Evolutionary conservation across 306 rosid genomes (phyloP).

Genomic region (Fragaria vesca): DNA sequence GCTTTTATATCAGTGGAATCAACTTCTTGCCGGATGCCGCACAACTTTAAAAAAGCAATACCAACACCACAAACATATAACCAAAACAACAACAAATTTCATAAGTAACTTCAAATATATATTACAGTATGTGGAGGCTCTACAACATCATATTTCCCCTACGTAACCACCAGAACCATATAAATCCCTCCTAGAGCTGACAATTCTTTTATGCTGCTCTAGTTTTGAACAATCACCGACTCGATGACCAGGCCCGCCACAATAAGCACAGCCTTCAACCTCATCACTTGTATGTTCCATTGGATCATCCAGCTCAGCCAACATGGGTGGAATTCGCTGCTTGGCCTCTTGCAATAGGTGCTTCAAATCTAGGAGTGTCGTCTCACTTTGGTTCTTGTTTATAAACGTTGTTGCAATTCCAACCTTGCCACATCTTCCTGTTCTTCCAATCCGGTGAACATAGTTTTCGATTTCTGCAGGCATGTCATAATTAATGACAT

Average conservation of each 20-base stretch:
- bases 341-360: slow-evolving; percentile 96
- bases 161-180: slow-evolving; percentile 92
- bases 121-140: too few species aligned
- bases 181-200: slow-evolving; percentile 75
- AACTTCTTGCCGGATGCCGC: too few species aligned
- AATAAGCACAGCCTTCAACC: slow-evolving; percentile 84
- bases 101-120: too few species aligned
- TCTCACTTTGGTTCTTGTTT: slow-evolving; percentile 90
- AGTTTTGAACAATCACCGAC: slow-evolving; percentile 76
- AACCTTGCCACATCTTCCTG: slow-evolving; percentile 89
- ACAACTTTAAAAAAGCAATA: too few species aligned
- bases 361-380: slow-evolving; percentile 89
- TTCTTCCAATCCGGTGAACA: slow-evolving; percentile 93
- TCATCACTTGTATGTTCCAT: slow-evolving; percentile 76
- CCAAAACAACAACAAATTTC: too few species aligned
- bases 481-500: slow-evolving; percentile 91
- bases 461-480: slow-evolving; percentile 94
- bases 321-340: slow-evolving; percentile 90
- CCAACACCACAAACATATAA: too few species aligned
- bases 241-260: slow-evolving; percentile 97
- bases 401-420: slow-evolving; percentile 92
- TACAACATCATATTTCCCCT: slow-evolving; percentile 62
- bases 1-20: too few species aligned
- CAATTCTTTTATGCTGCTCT: slow-evolving; percentile 88
- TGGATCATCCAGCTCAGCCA: slow-evolving; percentile 84